A percentile compares a stretch with the other conserved stretches of the same genome.
Conservation (phyloP, 768 basidiomycete genomes). For the Lyophyllum semitale region DNA sequence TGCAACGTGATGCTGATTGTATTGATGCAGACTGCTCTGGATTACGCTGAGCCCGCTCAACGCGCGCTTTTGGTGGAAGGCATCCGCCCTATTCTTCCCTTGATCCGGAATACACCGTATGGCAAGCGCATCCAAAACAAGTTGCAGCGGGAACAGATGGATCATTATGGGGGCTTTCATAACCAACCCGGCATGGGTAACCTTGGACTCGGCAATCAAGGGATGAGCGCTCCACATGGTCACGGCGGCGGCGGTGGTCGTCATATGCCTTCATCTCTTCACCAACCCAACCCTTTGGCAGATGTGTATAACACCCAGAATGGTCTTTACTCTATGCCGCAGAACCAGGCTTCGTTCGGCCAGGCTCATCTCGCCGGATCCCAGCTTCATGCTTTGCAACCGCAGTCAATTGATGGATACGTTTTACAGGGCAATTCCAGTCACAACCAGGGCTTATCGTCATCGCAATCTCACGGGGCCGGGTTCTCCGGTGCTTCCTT, state of each 20-base stretch:
- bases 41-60: constrained; percentile 95
- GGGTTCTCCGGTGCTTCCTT: constrained; percentile 63
- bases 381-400: constrained; percentile 62
- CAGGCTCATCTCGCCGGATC: constrained; percentile 52
- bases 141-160: constrained; percentile 91
- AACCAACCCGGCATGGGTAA: constrained; percentile 62
- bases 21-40: constrained; percentile 79
- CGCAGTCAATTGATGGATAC: constrained; percentile 79
- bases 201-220: constrained; percentile 59
- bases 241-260: constrained; percentile 36
- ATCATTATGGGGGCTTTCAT: constrained; percentile 62
- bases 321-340: constrained; percentile 61
- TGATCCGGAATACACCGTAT: constrained; percentile 99
- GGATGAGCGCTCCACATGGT: constrained; percentile 43
- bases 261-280: constrained; percentile 56
- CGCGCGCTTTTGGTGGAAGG: constrained; percentile 92
- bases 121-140: constrained; percentile 99
- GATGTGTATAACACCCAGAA: constrained; percentile 70
- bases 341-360: constrained; percentile 54
- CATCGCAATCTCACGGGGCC: constrained; percentile 55
- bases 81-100: constrained; percentile 96
- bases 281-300: constrained; percentile 53
- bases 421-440: constrained; percentile 74
- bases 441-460: constrained; percentile 64
- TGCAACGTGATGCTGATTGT: constrained; percentile 6